Percentiles rank a stretch among this genome's conserved stretches.
phyloP scores from a whole-genome alignment of 2,329 filamentous ascomycete genomes.

The Knufia petricola region DNA sequence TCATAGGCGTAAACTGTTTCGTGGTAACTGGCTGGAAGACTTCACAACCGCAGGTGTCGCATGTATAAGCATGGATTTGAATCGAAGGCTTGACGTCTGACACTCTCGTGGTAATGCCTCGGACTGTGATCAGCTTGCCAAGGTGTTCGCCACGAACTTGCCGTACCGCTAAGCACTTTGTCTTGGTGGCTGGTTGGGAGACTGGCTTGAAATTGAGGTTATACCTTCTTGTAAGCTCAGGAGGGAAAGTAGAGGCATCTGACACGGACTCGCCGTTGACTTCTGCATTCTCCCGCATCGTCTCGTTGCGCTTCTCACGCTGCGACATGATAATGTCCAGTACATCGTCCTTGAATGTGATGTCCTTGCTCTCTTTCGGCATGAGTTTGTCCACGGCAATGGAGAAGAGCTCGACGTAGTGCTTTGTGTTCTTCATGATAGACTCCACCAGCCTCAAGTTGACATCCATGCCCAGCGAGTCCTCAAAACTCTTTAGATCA shows the following conservation, averaged over 20 bases:
- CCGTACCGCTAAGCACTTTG: slow-evolving; percentile 70
- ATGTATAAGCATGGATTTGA: slow-evolving; percentile 96
- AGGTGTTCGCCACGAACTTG: slow-evolving; percentile 89
- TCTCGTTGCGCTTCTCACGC: slow-evolving; percentile 74
- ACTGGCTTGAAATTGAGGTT: slow-evolving; percentile 92
- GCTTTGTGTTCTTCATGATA: slow-evolving; percentile 82
- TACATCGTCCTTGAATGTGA: slow-evolving; percentile 95
- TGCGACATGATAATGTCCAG: slow-evolving; percentile 94
- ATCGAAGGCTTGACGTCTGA: slow-evolving; percentile 96
- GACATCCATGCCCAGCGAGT: slow-evolving; percentile 55
- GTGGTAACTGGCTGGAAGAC: slow-evolving; percentile 93
- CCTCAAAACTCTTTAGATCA: slow-evolving; percentile 75
- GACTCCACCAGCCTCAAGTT: slow-evolving; percentile 63
- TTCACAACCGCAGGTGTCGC: slow-evolving; percentile 90
- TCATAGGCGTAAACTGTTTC: slow-evolving; percentile 80
- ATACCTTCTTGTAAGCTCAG: slow-evolving; percentile 85
- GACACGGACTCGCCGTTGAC: slow-evolving; percentile 54
- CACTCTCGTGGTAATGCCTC: slow-evolving; percentile 87
- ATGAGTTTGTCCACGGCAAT: slow-evolving; percentile 79
- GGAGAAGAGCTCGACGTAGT: slow-evolving; percentile 88
- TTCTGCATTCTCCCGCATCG: slow-evolving; percentile 58
- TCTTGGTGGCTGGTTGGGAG: slow-evolving; percentile 59
- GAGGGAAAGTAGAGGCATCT: slow-evolving; percentile 72
- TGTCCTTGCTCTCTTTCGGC: slow-evolving; percentile 65
- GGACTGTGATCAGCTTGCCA: slow-evolving; percentile 83